Conservation (phyloP, 805 yeast species). For the Monosporozyma yasuniensis region DNA sequence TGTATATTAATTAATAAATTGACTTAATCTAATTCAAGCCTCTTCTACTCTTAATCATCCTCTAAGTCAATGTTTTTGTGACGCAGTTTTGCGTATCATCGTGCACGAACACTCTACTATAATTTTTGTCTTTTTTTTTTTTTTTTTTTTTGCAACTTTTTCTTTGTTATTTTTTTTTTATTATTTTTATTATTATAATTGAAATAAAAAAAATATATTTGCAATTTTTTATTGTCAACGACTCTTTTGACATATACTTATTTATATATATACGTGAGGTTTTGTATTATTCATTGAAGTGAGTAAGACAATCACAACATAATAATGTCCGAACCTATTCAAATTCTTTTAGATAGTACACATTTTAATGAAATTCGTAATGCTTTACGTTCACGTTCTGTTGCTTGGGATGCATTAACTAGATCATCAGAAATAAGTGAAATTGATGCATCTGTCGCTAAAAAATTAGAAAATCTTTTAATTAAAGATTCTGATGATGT, state of each 20-base stretch:
- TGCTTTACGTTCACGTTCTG: constrained; percentile 65
- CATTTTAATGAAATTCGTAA: constrained; percentile 56
- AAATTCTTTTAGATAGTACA: constrained; percentile 47
- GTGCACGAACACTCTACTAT: too few species aligned
- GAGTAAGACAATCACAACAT: neutral
- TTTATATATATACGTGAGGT: neutral
- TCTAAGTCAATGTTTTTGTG: too few species aligned
- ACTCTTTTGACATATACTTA: neutral
- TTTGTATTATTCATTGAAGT: constrained; percentile 10
- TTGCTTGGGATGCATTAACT: constrained; percentile 88
- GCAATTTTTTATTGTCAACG: too few species aligned
- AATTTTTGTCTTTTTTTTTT: too few species aligned
- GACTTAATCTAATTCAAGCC: too few species aligned
- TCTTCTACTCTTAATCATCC: too few species aligned
- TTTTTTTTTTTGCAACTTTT: neutral
- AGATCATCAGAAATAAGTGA: constrained; percentile 59
- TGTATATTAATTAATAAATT: too few species aligned
- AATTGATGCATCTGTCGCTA: constrained; percentile 51
- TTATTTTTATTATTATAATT: too few species aligned
- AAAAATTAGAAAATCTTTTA: constrained; percentile 22
- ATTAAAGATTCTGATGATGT: constrained; percentile 15
- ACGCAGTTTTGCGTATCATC: too few species aligned
- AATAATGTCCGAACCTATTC: neutral
- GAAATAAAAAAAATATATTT: neutral
- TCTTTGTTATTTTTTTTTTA: neutral